Percentiles rank a stretch among this genome's conserved stretches.
Evolutionary conservation across 495 filamentous ascomycete species (phyloP).

Genomic region (Apodospora peruviana): DNA sequence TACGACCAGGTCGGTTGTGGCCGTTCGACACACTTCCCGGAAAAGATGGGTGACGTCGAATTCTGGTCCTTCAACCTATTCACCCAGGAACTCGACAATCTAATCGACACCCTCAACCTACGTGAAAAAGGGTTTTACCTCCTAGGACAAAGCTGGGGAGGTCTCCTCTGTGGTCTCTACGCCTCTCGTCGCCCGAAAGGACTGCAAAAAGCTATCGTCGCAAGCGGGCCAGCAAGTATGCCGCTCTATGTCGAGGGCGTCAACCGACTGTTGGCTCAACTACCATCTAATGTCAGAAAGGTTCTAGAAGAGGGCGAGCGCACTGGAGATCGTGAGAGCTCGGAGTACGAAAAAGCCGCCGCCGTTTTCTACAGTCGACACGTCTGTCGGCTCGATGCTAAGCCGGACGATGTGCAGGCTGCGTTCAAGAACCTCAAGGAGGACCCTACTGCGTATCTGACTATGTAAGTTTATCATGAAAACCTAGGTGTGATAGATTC

Average conservation of each 20-base stretch:
- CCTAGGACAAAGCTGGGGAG: constrained; percentile 48
- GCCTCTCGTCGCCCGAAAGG: constrained; percentile 13
- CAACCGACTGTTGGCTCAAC: neutral
- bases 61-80: constrained; percentile 49
- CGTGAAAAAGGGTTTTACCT: constrained; percentile 28
- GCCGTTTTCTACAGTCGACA: constrained; percentile 35
- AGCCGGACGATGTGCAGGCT: constrained; percentile 27
- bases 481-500: neutral
- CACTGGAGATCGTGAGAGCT: neutral
- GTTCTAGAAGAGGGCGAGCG: neutral
- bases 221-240: constrained; percentile 8
- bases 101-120: constrained; percentile 36
- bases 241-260: neutral
- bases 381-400: constrained; percentile 36
- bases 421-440: constrained; percentile 33
- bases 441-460: constrained; percentile 39
- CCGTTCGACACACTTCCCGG: constrained; percentile 37
- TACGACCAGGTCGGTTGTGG: constrained; percentile 52
- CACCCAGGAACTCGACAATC: constrained; percentile 42
- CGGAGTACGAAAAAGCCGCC: constrained; percentile 22
- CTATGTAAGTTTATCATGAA: constrained; percentile 32
- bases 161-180: constrained; percentile 34
- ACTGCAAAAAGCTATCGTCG: neutral
- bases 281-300: neutral
- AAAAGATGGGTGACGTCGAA: constrained; percentile 33